A percentile compares a stretch with the other conserved stretches of the same genome.
phyloP scores from a whole-genome alignment of 371 early-diverging fungal species.

The Mortierella sp. region DNA sequence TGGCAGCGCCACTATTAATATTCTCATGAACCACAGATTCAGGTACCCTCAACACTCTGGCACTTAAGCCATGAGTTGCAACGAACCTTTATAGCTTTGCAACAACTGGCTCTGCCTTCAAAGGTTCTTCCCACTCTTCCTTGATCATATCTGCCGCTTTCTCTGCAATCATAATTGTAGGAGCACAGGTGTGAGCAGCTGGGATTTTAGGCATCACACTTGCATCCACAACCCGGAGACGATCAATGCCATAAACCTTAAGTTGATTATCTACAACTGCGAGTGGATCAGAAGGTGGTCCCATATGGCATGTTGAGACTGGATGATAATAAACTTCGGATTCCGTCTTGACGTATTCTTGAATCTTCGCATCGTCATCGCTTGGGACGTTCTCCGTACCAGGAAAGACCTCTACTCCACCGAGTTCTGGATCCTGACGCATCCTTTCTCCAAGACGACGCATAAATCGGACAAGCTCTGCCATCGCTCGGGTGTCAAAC shows the following conservation, averaged over 20 bases:
- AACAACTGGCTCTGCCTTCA: no score
- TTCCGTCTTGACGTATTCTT: constrained; percentile 20
- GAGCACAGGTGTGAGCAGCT: constrained; percentile 45
- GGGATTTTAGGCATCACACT: constrained; percentile 51
- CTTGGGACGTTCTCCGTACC: constrained; percentile 32
- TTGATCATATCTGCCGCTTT: constrained; percentile 55
- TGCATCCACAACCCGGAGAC: constrained; percentile 56
- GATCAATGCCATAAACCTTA: constrained; percentile 54
- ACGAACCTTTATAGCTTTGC: no score
- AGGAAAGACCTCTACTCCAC: constrained; percentile 29
- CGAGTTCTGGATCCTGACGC: constrained; percentile 27
- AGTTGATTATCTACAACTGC: constrained; percentile 57
- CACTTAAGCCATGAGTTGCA: no score
- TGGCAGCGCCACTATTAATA: no score
- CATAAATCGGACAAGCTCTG: constrained; percentile 30
- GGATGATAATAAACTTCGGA: constrained; percentile 38
- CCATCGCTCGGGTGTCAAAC: constrained; percentile 43
- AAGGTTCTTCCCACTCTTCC: constrained; percentile 32
- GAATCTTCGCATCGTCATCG: constrained; percentile 29
- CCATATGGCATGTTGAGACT: constrained; percentile 51
- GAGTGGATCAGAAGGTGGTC: constrained; percentile 38
- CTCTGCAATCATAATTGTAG: constrained; percentile 49
- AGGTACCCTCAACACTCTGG: no score
- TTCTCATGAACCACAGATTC: no score
- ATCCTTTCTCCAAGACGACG: constrained; percentile 29